These are phyloP conservation scores for Penicillium oxalicum DNA, from an alignment of 2,329 filamentous ascomycete species.

Conservation along the genomic window DNA sequence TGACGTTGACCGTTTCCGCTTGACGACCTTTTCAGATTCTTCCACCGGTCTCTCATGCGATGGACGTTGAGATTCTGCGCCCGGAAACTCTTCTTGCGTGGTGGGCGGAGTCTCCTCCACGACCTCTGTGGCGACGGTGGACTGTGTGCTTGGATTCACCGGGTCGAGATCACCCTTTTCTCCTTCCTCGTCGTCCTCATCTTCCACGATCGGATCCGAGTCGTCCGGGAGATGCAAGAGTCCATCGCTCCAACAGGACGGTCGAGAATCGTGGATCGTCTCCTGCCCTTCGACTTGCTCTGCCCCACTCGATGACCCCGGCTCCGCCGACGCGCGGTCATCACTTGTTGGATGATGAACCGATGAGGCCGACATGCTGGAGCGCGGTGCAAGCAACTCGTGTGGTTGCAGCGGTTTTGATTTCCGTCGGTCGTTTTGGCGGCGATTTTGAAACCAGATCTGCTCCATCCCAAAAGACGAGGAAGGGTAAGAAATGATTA, in stretches of 20 bases:
- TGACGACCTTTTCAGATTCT: slow-evolving; percentile 19
- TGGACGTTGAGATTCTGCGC: slow-evolving; percentile 9
- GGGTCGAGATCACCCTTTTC: slow-evolving; percentile 26
- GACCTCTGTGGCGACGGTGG: slow-evolving; percentile 25
- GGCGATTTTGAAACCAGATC: slow-evolving; percentile 97
- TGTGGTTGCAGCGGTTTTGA: slow-evolving; percentile 74
- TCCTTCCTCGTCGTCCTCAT: slow-evolving; percentile 21
- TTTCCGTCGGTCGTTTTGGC: slow-evolving; percentile 87
- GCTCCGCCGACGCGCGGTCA: slow-evolving; percentile 26
- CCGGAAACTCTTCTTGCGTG: slow-evolving; percentile 17
- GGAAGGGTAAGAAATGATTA: slow-evolving; percentile 3
- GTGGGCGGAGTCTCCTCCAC: slow-evolving; percentile 21
- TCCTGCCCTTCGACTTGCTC: slow-evolving; percentile 23
- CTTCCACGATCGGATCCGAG: slow-evolving; percentile 18
- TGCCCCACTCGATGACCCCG: slow-evolving; percentile 24
- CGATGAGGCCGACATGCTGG: slow-evolving; percentile 22
- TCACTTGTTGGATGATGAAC: slow-evolving; percentile 25
- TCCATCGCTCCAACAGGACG: slow-evolving; percentile 20
- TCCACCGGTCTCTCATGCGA: slow-evolving; percentile 11
- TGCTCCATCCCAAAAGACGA: slow-evolving; percentile 32
- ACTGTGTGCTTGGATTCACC: slow-evolving; percentile 26
- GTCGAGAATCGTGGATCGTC: slow-evolving; percentile 13
- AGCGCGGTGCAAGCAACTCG: slow-evolving; percentile 54
- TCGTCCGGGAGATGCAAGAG: slow-evolving; percentile 22
- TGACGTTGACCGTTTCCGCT: slow-evolving; percentile 32